These are phyloP conservation scores for Colletotrichum orbiculare DNA, from an alignment of 2,329 filamentous ascomycete genomes.

Conservation along the genomic window DNA sequence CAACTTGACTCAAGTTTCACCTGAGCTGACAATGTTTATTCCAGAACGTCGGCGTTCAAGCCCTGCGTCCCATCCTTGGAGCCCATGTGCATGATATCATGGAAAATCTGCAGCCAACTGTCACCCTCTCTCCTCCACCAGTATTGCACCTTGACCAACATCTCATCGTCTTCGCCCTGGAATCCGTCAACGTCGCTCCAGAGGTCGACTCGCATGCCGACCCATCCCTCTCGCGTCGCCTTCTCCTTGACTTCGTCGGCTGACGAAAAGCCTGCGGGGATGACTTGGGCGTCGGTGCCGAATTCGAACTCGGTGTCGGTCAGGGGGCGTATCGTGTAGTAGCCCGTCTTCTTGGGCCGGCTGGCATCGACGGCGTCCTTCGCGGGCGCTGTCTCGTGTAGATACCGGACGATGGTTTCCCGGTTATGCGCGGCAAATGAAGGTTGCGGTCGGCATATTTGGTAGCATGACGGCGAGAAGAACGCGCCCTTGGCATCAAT, in stretches of 20 bases:
- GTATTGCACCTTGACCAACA: constrained; percentile 45
- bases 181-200: constrained; percentile 39
- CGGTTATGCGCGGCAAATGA: constrained; percentile 40
- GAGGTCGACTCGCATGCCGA: constrained; percentile 44
- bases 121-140: constrained; percentile 43
- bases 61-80: constrained; percentile 42
- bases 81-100: constrained; percentile 45
- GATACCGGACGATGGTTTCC: constrained; percentile 40
- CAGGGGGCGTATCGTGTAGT: constrained; percentile 38
- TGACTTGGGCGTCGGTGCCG: constrained; percentile 34
- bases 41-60: constrained; percentile 31
- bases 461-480: constrained; percentile 13
- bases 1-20: neutral
- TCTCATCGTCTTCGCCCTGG: constrained; percentile 11
- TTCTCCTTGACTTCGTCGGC: constrained; percentile 27
- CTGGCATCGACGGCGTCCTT: neutral
- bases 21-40: neutral
- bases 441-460: constrained; percentile 41
- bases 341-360: constrained; percentile 4
- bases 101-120: constrained; percentile 40
- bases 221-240: constrained; percentile 40
- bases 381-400: constrained; percentile 37
- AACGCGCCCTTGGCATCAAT: constrained; percentile 25
- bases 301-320: constrained; percentile 36
- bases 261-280: constrained; percentile 32